Conservation (phyloP, 441 rosid genomes). For the Gossypium aridum region DNA sequence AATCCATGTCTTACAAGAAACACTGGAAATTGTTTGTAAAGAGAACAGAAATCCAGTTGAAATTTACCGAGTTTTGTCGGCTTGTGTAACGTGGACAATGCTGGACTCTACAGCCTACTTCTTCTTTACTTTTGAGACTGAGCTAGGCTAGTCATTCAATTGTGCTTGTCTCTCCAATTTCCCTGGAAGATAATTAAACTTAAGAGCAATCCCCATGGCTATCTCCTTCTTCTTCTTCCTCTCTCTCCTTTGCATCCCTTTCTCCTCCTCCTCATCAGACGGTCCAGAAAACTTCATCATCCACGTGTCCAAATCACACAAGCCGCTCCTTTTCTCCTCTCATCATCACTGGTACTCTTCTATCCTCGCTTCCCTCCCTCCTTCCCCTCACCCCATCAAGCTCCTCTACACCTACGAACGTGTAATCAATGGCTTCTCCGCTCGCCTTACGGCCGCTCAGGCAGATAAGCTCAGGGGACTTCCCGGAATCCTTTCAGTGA, state of each 20-base stretch:
- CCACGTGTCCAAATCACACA: slow-evolving; percentile 53
- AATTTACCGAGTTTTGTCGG: background rate
- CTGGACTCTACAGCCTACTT: background rate
- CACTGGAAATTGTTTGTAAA: background rate
- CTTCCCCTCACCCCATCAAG: slow-evolving; percentile 36
- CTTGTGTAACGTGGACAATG: background rate
- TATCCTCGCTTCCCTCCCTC: slow-evolving; percentile 44
- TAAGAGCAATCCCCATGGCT: slow-evolving; percentile 30
- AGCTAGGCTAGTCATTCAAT: background rate
- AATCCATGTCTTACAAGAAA: background rate
- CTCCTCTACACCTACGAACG: slow-evolving; percentile 59
- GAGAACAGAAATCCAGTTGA: background rate
- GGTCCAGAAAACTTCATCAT: slow-evolving; percentile 51
- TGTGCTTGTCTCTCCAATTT: background rate
- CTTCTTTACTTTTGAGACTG: background rate
- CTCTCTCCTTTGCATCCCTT: slow-evolving; percentile 9
- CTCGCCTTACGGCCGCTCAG: slow-evolving; percentile 44
- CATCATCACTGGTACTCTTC: slow-evolving; percentile 52
- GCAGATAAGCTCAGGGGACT: slow-evolving; percentile 33
- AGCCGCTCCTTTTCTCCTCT: slow-evolving; percentile 48
- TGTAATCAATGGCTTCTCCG: slow-evolving; percentile 66
- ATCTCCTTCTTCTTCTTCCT: slow-evolving; percentile 23
- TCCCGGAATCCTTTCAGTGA: slow-evolving; percentile 52
- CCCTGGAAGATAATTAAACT: background rate
- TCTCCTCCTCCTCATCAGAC: slow-evolving; percentile 11